Evolutionary conservation across 108 stramenopile species (phyloP).

Genomic region (Seminavis robusta): DNA sequence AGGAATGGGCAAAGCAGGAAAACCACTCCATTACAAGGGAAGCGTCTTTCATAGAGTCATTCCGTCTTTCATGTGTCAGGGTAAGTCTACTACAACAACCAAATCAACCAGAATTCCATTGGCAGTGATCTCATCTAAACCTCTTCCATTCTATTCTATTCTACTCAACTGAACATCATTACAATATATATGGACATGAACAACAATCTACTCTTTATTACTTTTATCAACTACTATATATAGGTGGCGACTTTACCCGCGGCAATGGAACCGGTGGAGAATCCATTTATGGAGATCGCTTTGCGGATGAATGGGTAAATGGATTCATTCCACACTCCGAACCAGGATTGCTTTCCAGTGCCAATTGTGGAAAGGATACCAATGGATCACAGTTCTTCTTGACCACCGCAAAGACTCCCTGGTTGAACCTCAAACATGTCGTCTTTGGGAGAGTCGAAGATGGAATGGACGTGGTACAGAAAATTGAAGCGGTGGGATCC

Average conservation of each 20-base stretch:
- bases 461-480: conserved; percentile 91
- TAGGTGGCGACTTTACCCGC: conserved; percentile 83
- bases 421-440: conserved; percentile 96
- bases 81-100: conserved; percentile 42
- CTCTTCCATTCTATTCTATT: too few relatives aligned
- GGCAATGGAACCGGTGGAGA: conserved; percentile 84
- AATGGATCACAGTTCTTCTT: conserved; percentile 95
- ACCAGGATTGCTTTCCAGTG: conserved; percentile 87
- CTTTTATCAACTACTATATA: too few relatives aligned
- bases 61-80: conserved; percentile 85
- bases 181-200: conserved; percentile 12
- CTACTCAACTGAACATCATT: too few relatives aligned
- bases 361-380: conserved; percentile 93
- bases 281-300: conserved; percentile 87
- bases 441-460: conserved; percentile 89
- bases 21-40: conserved; percentile 69
- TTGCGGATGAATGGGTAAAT: conserved; percentile 94
- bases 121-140: too few relatives aligned
- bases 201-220: not conserved
- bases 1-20: conserved; percentile 60
- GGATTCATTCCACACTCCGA: conserved; percentile 30
- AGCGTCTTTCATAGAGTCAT: conserved; percentile 94
- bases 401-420: conserved; percentile 89
- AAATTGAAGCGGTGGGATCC: conserved; percentile 84
- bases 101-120: conserved; percentile 20